Evolutionary conservation across 2,329 filamentous ascomycete species (phyloP).

Genomic region (Aspergillus amoenus): DNA sequence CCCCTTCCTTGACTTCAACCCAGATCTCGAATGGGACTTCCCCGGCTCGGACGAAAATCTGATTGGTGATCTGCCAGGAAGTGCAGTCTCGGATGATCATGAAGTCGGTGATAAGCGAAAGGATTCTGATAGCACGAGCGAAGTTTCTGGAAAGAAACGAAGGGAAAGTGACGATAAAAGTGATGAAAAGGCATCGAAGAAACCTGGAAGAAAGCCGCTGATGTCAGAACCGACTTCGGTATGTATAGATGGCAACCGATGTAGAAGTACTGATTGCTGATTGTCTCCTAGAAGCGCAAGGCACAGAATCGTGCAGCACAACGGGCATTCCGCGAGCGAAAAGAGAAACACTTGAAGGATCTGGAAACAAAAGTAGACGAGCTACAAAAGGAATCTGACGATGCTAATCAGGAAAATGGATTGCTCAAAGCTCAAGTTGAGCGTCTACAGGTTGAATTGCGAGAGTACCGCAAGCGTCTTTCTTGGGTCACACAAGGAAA

Average conservation of each 20-base stretch:
- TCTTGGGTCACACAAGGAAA: conserved; percentile 57
- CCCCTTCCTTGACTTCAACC: conserved; percentile 80
- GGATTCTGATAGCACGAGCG: conserved; percentile 59
- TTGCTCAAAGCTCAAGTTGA: conserved; percentile 84
- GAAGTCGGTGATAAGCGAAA: conserved; percentile 64
- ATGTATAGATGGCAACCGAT: conserved; percentile 46
- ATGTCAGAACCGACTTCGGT: conserved; percentile 95
- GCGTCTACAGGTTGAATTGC: conserved; percentile 78
- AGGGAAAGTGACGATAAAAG: conserved; percentile 82
- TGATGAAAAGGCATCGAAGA: conserved; percentile 85
- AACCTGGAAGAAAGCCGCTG: conserved; percentile 91
- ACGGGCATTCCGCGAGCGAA: conserved; percentile 88
- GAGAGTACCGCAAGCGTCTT: conserved; percentile 86
- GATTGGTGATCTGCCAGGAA: conserved; percentile 71
- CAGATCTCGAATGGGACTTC: conserved; percentile 74
- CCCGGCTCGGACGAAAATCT: conserved; percentile 62
- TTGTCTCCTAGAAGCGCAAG: conserved; percentile 57
- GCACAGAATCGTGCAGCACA: conserved; percentile 93
- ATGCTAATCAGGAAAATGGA: conserved; percentile 80
- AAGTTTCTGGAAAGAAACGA: conserved; percentile 65
- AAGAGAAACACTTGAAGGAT: conserved; percentile 70
- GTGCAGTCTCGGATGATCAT: conserved; percentile 39
- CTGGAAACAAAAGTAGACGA: conserved; percentile 58
- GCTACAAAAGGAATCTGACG: conserved; percentile 77
- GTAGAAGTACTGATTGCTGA: conserved; percentile 21